Percentiles rank a stretch among this genome's conserved stretches.
phyloP scores from a whole-genome alignment of 441 rosid species.

The Erodium texanum region DNA sequence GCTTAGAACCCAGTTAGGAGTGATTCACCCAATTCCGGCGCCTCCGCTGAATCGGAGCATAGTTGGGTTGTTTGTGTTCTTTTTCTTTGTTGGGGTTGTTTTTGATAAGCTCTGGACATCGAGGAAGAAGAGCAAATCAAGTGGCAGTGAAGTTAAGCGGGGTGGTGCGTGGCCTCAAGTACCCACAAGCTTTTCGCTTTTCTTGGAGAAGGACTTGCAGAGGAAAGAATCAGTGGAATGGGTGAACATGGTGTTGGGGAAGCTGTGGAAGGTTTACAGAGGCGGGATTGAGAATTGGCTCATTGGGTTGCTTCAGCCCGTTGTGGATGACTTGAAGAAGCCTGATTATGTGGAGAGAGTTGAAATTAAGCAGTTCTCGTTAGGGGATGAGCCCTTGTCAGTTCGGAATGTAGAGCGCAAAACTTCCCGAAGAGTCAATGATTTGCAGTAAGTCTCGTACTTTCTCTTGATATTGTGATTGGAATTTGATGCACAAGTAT shows the following conservation, averaged over 20 bases:
- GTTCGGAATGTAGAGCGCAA: constrained; percentile 90
- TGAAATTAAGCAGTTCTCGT: constrained; percentile 81
- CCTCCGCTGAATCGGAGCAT: constrained; percentile 65
- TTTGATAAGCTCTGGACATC: constrained; percentile 81
- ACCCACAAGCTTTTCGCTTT: too few species aligned
- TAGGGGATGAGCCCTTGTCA: constrained; percentile 90
- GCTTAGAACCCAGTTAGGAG: constrained; percentile 85
- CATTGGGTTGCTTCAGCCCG: constrained; percentile 83
- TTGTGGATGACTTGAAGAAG: constrained; percentile 78
- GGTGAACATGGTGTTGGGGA: constrained; percentile 97
- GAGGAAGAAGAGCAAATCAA: constrained; percentile 32
- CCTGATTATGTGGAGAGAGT: constrained; percentile 92
- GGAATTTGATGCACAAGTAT: background rate
- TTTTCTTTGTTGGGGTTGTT: constrained; percentile 83
- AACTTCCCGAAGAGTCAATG: constrained; percentile 83
- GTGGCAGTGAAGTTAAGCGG: constrained; percentile 19
- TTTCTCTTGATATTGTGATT: background rate
- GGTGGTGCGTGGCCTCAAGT: constrained; percentile 17
- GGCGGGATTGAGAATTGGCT: constrained; percentile 87
- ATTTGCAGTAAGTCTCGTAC: constrained; percentile 68
- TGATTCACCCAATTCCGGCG: constrained; percentile 78
- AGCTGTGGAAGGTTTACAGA: constrained; percentile 90
- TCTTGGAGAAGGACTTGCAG: too few species aligned
- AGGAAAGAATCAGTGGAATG: constrained; percentile 66
- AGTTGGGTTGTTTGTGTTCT: constrained; percentile 56